Percentiles rank a stretch among this genome's conserved stretches.
Conservation (phyloP, 495 filamentous ascomycete species). For the Aspergillus biplanus region DNA sequence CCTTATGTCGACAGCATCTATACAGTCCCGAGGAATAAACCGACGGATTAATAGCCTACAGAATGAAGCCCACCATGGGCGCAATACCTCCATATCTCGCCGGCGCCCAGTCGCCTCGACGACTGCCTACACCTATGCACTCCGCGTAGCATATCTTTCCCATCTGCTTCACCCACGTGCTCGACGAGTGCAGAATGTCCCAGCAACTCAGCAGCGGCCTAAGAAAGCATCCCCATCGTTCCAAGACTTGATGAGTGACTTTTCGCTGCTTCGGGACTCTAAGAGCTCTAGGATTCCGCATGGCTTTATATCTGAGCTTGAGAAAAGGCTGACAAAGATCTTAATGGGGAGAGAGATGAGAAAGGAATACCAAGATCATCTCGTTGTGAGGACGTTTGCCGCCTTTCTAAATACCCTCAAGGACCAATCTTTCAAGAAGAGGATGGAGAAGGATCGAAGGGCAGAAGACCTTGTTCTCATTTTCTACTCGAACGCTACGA, state of each 20-base stretch:
- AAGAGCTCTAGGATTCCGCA: conserved; percentile 80
- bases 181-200: conserved; percentile 82
- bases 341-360: conserved; percentile 71
- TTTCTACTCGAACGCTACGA: conserved; percentile 89
- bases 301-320: conserved; percentile 71
- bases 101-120: conserved; percentile 58
- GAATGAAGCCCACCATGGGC: conserved; percentile 54
- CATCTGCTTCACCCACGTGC: conserved; percentile 91
- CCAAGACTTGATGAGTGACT: conserved; percentile 72
- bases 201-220: conserved; percentile 61
- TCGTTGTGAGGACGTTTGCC: conserved; percentile 80
- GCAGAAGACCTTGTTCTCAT: conserved; percentile 88
- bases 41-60: conserved; percentile 61
- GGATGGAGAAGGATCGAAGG: conserved; percentile 90
- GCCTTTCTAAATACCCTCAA: conserved; percentile 78
- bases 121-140: conserved; percentile 86
- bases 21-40: conserved; percentile 55
- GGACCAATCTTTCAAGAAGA: conserved; percentile 69
- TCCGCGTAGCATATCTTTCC: conserved; percentile 88
- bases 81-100: conserved; percentile 54
- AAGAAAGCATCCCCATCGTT: conserved; percentile 72
- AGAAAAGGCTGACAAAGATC: conserved; percentile 68
- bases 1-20: conserved; percentile 60
- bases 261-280: conserved; percentile 72
- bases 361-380: conserved; percentile 75